Conservation (phyloP, 176 grass and related monocot genomes). For the Zea luxurians region DNA sequence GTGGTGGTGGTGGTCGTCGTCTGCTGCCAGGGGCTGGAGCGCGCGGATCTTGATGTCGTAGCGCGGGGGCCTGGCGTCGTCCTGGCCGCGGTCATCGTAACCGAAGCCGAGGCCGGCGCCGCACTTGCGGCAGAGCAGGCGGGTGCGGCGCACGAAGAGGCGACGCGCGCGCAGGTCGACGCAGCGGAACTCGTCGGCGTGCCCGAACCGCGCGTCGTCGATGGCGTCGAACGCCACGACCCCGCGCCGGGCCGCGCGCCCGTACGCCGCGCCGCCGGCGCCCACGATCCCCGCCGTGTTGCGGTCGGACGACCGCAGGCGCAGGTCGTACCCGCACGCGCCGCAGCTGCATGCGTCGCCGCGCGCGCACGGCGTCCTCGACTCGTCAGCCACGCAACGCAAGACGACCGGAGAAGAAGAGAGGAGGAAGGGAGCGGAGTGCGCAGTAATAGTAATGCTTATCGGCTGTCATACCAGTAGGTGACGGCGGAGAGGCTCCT, state of each 20-base stretch:
- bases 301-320: conserved; percentile 49
- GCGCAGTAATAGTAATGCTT: no score
- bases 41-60: conserved; percentile 52
- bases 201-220: conserved; percentile 61
- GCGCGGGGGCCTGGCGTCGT: neutral
- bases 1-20: neutral
- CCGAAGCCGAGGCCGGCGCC: conserved; percentile 41
- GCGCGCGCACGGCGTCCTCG: no score
- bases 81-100: conserved; percentile 33
- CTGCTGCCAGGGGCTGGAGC: conserved; percentile 32
- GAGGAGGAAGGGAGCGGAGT: no score
- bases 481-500: conserved; percentile 44
- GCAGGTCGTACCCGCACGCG: conserved; percentile 52
- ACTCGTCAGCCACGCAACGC: neutral
- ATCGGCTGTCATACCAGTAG: conserved; percentile 34
- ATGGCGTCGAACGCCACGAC: conserved; percentile 56
- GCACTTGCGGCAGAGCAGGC: conserved; percentile 62
- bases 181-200: conserved; percentile 57
- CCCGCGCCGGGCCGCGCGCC: conserved; percentile 28
- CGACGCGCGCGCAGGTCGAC: conserved; percentile 44
- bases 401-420: neutral
- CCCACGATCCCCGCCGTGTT: conserved; percentile 49
- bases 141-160: conserved; percentile 49
- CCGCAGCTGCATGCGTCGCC: conserved; percentile 42
- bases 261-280: neutral